Conservation (phyloP, 805 yeast genomes). For the Monosporozyma aerobia region DNA sequence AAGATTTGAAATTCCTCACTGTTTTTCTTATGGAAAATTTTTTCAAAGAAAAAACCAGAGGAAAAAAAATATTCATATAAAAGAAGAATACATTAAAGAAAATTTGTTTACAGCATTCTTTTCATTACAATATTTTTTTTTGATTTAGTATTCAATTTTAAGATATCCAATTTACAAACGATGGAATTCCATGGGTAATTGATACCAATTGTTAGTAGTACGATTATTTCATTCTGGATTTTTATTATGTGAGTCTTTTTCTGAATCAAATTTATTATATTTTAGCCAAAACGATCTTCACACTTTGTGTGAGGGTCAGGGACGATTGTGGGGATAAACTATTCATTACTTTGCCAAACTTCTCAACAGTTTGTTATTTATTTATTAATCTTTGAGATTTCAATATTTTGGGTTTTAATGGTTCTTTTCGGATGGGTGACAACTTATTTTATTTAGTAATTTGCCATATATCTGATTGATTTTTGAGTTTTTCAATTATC, state of each 20-base stretch:
- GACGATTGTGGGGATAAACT: background rate
- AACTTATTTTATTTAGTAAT: background rate
- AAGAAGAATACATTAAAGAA: background rate
- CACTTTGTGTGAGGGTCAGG: background rate
- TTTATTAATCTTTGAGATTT: background rate
- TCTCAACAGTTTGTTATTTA: background rate
- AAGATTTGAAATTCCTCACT: background rate
- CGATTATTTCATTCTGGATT: background rate
- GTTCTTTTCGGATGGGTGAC: background rate
- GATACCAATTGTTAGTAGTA: background rate
- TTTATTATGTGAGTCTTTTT: background rate
- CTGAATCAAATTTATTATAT: background rate
- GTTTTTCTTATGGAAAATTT: background rate
- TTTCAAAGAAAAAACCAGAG: background rate
- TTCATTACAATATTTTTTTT: background rate
- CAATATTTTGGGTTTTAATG: background rate
- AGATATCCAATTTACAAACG: slow-evolving; percentile 6
- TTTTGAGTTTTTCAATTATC: slow-evolving; percentile 19
- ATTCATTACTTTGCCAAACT: background rate
- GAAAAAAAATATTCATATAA: background rate
- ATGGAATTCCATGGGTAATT: slow-evolving; percentile 6
- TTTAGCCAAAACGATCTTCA: background rate
- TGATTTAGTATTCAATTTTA: background rate
- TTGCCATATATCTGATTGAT: background rate
- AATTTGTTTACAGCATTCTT: background rate